Percentiles rank a stretch among this genome's conserved stretches.
Conservation (phyloP, 345 rosid species). For the Trapa incisa region DNA sequence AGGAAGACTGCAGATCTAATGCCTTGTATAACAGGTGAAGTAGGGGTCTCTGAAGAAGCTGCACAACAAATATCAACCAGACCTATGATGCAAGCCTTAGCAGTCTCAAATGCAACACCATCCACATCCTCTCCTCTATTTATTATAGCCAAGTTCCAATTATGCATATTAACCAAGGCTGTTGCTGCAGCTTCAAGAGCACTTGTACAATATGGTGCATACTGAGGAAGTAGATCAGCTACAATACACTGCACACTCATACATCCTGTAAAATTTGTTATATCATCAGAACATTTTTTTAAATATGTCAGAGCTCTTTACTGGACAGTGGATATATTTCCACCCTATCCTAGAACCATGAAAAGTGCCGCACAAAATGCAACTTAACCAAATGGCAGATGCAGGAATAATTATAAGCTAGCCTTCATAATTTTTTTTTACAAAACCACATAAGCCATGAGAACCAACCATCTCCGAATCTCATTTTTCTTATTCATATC, state of each 20-base stretch:
- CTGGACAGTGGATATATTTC: not conserved
- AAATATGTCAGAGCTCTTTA: too few relatives aligned
- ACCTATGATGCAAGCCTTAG: slow-evolving; percentile 74
- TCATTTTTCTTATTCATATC: too few relatives aligned
- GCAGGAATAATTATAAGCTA: too few relatives aligned
- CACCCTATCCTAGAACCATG: not conserved
- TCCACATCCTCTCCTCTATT: slow-evolving; percentile 54
- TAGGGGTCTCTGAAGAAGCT: slow-evolving; percentile 42
- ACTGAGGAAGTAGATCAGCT: slow-evolving; percentile 82
- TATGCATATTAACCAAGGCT: slow-evolving; percentile 52
- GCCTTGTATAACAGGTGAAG: slow-evolving; percentile 40
- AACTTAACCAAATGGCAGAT: not conserved
- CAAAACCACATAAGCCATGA: too few relatives aligned
- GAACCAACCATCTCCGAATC: too few relatives aligned
- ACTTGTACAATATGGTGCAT: slow-evolving; percentile 65
- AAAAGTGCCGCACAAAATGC: not conserved
- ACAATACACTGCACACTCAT: slow-evolving; percentile 71
- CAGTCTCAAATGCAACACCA: slow-evolving; percentile 64
- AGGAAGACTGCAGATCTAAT: slow-evolving; percentile 58
- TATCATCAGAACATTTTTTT: not conserved
- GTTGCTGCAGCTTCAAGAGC: slow-evolving; percentile 66
- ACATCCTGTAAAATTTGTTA: slow-evolving; percentile 50
- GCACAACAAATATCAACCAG: slow-evolving; percentile 63
- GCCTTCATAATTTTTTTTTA: too few relatives aligned
- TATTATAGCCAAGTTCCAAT: slow-evolving; percentile 39